Evolutionary conservation across 75 land plant genomes (phyloP).

Genomic region (Isoetes taiwanensis): DNA sequence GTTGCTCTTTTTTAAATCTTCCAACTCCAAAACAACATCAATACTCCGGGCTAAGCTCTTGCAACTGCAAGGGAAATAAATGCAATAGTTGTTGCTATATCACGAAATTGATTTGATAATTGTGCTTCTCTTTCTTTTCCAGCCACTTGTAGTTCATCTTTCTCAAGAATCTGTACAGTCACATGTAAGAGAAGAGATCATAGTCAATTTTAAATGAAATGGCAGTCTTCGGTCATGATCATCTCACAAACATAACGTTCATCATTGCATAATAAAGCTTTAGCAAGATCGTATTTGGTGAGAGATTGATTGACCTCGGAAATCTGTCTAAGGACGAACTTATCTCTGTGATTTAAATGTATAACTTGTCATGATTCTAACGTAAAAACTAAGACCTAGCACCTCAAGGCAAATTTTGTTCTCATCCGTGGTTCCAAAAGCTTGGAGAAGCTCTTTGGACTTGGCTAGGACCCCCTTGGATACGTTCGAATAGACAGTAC

Average conservation of each 20-base stretch:
- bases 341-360: neutral
- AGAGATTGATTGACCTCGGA: neutral
- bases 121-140: conserved; percentile 3
- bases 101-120: neutral
- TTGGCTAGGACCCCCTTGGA: conserved; percentile 6
- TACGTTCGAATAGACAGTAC: neutral
- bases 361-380: neutral
- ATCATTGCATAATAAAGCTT: too few relatives aligned
- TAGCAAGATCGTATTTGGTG: too few relatives aligned
- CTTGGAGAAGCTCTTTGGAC: neutral
- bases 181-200: too few relatives aligned
- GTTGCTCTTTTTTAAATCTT: too few relatives aligned
- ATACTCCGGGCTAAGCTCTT: too few relatives aligned
- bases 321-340: neutral
- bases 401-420: conserved; percentile 7
- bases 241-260: too few relatives aligned
- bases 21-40: too few relatives aligned
- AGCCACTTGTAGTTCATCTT: conserved; percentile 1
- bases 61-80: too few relatives aligned
- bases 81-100: neutral
- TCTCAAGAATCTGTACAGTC: neutral
- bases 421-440: conserved; percentile 8
- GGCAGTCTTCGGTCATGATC: too few relatives aligned
- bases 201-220: too few relatives aligned
- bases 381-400: neutral